Base-by-base conservation (phyloP, 2,329 filamentous ascomycete genomes). In the Aspergillus sclerotialis region DNA sequence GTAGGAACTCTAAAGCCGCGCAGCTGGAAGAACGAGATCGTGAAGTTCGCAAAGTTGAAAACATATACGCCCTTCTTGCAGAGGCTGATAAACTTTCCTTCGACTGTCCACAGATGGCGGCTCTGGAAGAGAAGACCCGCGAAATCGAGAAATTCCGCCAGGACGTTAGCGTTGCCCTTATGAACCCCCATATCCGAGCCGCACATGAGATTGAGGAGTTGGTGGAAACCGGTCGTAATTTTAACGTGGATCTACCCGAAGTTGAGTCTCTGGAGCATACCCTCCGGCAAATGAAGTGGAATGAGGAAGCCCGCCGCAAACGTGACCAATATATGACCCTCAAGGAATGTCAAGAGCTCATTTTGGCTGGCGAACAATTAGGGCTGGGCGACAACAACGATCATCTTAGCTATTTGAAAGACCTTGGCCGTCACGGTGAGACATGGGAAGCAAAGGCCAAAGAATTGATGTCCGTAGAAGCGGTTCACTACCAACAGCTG, bases 381-480 rank as follows among this genome's bases (percentile, higher is more conserved):
- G 81, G 82, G 4, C 83, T 98, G 5, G 77, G 83, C 1, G 74
- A 80, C 2, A 86, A 80, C 48, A 89, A 94, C 55, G 84, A 89
- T 32, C 81, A 90, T 44, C 72, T 95, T 36, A 68, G 74, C 9
- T 80, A 79, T 58, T 85, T 87, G 52, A 77, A 79, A 39, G 83
- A 90, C 17, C 82, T 94, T 57, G 75, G 82, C 46, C 70, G 74
- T 5, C 77, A 82, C 16, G 92, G 90, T 25, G 77, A 88, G 53
- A 72, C 84, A 29, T 98, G 92, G 92, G 92, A 96, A 65, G 73
- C 78, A 30, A 96, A 95, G 61, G 90, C 88, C 2, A 84, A 84
- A 50, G 90, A 98, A 57, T 71, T 98, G 34, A 93, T 96, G 64
- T 76, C 80, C n/a, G 88, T 88, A 7, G 90, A 96, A 52, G 73